A percentile compares a stretch with the other conserved stretches of the same genome.
Conservation (phyloP, 1,139 yeast genomes). For the Saccharomycopsis phalli region DNA sequence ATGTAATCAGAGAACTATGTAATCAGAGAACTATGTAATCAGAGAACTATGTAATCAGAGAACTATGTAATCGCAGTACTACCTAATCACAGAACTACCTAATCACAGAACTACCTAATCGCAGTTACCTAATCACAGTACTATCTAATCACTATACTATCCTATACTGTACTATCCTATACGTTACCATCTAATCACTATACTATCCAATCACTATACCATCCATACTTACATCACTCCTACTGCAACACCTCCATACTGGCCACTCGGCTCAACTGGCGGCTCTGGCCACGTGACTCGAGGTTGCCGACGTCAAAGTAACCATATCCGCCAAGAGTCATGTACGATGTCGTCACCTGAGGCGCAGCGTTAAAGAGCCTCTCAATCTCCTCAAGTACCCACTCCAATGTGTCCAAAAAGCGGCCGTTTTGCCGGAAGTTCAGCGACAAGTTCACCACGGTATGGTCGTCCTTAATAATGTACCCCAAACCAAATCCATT, state of each 20-base stretch:
- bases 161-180: too few species aligned
- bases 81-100: too few species aligned
- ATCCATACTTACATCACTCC: background rate
- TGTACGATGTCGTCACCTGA: slow-evolving; percentile 22
- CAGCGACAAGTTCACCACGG: slow-evolving; percentile 56
- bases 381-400: slow-evolving; percentile 49
- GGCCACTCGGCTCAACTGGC: slow-evolving; percentile 18
- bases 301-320: slow-evolving; percentile 64
- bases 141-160: too few species aligned
- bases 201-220: background rate
- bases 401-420: slow-evolving; percentile 51
- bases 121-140: too few species aligned
- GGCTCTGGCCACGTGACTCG: slow-evolving; percentile 26
- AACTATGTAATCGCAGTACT: too few species aligned
- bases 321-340: slow-evolving; percentile 60
- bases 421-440: slow-evolving; percentile 69
- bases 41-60: too few species aligned
- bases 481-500: slow-evolving; percentile 76
- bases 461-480: slow-evolving; percentile 56
- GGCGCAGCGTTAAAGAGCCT: slow-evolving; percentile 31
- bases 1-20: too few species aligned
- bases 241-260: slow-evolving; percentile 9
- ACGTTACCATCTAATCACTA: too few species aligned
- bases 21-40: too few species aligned
- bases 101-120: too few species aligned